Base-by-base conservation (phyloP, 2,329 filamentous ascomycete genomes). In the Penicillium sp. region DNA sequence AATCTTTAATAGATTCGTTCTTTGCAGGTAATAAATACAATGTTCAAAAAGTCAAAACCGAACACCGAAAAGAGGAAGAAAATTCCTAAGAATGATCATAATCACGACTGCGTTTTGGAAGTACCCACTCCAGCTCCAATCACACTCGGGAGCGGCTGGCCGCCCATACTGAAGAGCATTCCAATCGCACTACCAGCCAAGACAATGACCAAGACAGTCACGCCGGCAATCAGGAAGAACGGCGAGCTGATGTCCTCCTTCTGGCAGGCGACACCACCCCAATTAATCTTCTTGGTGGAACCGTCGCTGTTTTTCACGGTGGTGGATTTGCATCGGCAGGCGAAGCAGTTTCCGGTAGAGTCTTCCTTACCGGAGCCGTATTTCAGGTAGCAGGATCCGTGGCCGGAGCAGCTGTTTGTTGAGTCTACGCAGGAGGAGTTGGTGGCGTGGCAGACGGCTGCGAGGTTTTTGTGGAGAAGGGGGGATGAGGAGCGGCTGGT, bases 111-210 rank as follows among this genome's bases (percentile, higher is more conserved):
- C 53, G 68, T 62, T 47, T 71, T 91, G 29, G 87, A 81, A 54
- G 86, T 84, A 61, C 88, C 90, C 33, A 99, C 93, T 60, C 94
- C 94, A 44, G 94, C 94, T n/a, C 92, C 91, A 73, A 99, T 92
- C 8, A 99, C 93, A 65, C 92, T 92, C 0, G 94, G 94, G 60
- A 97, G 80, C 75, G 92, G 89, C 78, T 96, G 87, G 71, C 89
- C 85, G 29, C 93, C 94, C 67, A 97, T 90, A 59, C 80, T 87
- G 74, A 88, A 94, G 50, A 99, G 74, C 81, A 96, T 79, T 5
- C 87, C 86, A 64, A 97, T 87, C 10, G 85, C 86, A 70, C 89
- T 87, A 33, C 80, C 81, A 24, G 95, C 76, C 33, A 90, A 75
- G 43, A 84, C 82, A 1, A 94, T 76, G 58, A 95, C 79, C 33